Evolutionary conservation across 768 basidiomycete species (phyloP).

Genomic region (Scleroderma citrinum): DNA sequence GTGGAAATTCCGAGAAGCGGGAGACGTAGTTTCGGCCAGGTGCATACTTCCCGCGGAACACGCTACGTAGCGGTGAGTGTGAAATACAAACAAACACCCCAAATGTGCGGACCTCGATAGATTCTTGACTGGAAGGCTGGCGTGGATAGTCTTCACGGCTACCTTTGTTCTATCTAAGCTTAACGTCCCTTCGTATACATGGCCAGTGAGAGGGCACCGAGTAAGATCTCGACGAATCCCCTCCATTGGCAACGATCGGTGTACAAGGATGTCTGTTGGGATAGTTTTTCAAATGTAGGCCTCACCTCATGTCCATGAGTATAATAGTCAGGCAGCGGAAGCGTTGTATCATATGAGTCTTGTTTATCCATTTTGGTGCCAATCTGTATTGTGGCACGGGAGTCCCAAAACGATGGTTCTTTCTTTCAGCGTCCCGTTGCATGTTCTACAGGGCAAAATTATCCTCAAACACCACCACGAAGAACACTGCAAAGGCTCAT

Average conservation of each 20-base stretch:
- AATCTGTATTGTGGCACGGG: too few species aligned
- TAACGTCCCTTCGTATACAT: not conserved
- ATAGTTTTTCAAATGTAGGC: not conserved
- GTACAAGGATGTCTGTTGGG: not conserved
- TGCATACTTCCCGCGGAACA: not conserved
- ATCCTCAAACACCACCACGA: too few species aligned
- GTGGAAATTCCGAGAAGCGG: not conserved
- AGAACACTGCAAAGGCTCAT: too few species aligned
- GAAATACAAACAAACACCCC: not conserved
- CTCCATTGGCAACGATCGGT: not conserved
- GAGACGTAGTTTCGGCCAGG: not conserved
- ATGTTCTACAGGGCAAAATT: too few species aligned
- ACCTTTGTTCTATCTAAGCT: not conserved
- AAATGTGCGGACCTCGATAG: not conserved
- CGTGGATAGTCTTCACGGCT: not conserved
- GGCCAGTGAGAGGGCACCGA: not conserved
- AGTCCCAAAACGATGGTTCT: too few species aligned
- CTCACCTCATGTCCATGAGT: not conserved
- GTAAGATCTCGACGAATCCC: not conserved
- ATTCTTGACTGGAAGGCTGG: not conserved
- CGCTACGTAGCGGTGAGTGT: not conserved
- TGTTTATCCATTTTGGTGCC: too few species aligned
- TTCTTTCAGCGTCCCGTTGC: too few species aligned
- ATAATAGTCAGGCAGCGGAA: not conserved
- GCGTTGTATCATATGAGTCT: too few species aligned